Percentiles rank a stretch among this genome's conserved stretches.
Evolutionary conservation across 2,329 filamentous ascomycete genomes (phyloP).

Genomic region (Geosmithia morbida): DNA sequence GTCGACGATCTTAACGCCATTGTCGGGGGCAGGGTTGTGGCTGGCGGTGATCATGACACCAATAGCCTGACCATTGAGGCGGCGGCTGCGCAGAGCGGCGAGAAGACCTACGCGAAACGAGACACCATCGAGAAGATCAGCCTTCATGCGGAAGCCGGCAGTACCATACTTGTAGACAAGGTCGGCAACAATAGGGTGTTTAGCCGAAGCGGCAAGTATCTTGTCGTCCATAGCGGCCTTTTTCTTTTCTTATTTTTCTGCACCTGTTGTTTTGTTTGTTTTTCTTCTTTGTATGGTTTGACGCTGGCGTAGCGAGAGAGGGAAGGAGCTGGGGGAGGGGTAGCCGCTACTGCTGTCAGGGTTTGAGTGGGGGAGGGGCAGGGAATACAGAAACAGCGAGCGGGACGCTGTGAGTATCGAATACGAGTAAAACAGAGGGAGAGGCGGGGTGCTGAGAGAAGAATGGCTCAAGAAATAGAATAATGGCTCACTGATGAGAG

Average conservation of each 20-base stretch:
- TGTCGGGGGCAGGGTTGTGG: slow-evolving; percentile 81
- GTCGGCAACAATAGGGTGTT: slow-evolving; percentile 42
- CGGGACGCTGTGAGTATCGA: not conserved
- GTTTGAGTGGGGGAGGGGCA: not conserved
- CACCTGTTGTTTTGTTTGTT: not conserved
- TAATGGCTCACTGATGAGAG: not conserved
- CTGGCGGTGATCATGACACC: slow-evolving; percentile 95
- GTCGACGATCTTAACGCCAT: slow-evolving; percentile 91
- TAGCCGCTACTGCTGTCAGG: not conserved
- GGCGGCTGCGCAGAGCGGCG: slow-evolving; percentile 76
- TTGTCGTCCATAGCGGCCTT: slow-evolving; percentile 32
- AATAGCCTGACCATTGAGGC: slow-evolving; percentile 79
- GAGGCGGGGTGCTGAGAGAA: not conserved
- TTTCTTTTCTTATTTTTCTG: not conserved
- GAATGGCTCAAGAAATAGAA: not conserved
- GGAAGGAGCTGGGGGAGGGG: not conserved
- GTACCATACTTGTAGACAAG: slow-evolving; percentile 51
- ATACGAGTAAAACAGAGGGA: not conserved
- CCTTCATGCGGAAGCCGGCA: slow-evolving; percentile 55
- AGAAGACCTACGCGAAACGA: slow-evolving; percentile 86
- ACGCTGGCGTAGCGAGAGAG: not conserved
- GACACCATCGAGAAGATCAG: slow-evolving; percentile 77
- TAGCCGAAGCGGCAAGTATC: slow-evolving; percentile 46
- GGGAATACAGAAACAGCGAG: not conserved
- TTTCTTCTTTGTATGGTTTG: not conserved